Percentiles rank a stretch among this genome's conserved stretches.
phyloP scores from a whole-genome alignment of 73 alveolate genomes.

The Tetrahymena borealis region DNA sequence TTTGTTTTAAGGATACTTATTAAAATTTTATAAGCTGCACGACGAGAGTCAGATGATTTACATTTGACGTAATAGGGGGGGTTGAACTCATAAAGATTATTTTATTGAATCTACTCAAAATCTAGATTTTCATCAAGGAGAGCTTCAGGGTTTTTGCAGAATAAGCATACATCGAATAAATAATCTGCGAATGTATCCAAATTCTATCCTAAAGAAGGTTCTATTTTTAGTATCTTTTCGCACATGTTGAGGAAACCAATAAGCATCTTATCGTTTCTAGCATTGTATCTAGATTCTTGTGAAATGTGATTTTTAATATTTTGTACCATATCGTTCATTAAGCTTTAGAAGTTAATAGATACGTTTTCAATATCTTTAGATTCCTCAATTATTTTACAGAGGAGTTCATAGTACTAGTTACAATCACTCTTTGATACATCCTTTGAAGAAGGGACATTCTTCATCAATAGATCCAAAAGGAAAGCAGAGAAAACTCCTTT shows the following conservation, averaged over 20 bases:
- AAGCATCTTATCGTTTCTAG: conserved; percentile 31
- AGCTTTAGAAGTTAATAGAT: conserved; percentile 19
- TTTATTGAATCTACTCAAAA: background rate
- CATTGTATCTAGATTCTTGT: conserved; percentile 23
- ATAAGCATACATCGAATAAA: conserved; percentile 32
- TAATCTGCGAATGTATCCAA: conserved; percentile 1
- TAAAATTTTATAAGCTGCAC: conserved; percentile 40
- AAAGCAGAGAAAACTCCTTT: conserved; percentile 11
- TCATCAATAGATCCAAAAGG: conserved; percentile 6
- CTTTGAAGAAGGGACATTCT: background rate
- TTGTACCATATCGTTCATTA: conserved; percentile 7
- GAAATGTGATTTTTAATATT: conserved; percentile 10
- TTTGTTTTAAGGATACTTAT: background rate
- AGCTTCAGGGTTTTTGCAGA: background rate
- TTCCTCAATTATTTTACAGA: conserved; percentile 39
- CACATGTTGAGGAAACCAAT: conserved; percentile 30
- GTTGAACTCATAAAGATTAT: background rate
- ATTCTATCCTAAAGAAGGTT: background rate
- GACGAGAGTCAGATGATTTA: conserved; percentile 37
- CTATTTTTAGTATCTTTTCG: conserved; percentile 11
- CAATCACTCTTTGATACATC: conserved; percentile 17
- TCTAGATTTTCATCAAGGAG: background rate
- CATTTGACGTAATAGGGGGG: conserved; percentile 41
- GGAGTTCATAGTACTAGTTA: conserved; percentile 34
- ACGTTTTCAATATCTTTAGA: conserved; percentile 6